Evolutionary conservation across 129 eudicot genomes (phyloP).

Genomic region (Flaveria brownii): DNA sequence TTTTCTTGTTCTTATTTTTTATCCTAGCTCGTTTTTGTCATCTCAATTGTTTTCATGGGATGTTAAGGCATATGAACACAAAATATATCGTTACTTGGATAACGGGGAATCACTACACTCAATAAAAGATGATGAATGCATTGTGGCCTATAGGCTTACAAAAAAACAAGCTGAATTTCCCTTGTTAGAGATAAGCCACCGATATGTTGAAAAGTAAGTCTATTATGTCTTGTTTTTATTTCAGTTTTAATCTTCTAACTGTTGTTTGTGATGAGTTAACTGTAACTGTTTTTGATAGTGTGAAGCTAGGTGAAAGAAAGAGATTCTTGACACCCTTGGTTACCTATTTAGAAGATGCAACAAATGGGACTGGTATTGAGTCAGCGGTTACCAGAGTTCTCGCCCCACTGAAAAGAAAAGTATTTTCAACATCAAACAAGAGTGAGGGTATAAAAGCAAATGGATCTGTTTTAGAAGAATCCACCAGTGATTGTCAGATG

Average conservation of each 20-base stretch:
- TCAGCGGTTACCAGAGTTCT: slow-evolving; percentile 56
- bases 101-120: slow-evolving; percentile 57
- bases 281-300: slow-evolving; percentile 25
- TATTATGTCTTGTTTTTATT: background rate
- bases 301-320: slow-evolving; percentile 63
- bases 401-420: slow-evolving; percentile 64
- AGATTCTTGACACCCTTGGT: slow-evolving; percentile 76
- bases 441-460: slow-evolving; percentile 37
- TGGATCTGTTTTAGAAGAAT: slow-evolving; percentile 48
- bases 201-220: slow-evolving; percentile 69
- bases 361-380: slow-evolving; percentile 59
- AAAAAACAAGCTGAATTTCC: slow-evolving; percentile 55
- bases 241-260: background rate
- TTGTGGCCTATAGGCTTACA: slow-evolving; percentile 86
- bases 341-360: slow-evolving; percentile 63
- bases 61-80: slow-evolving; percentile 76
- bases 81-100: slow-evolving; percentile 69
- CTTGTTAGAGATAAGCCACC: slow-evolving; percentile 77
- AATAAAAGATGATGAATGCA: slow-evolving; percentile 82
- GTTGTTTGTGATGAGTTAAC: slow-evolving; percentile 18
- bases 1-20: background rate
- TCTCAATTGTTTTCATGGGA: slow-evolving; percentile 21
- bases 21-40: background rate
- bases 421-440: slow-evolving; percentile 29
- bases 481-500: slow-evolving; percentile 36